Percentiles rank a stretch among this genome's conserved stretches.
These are phyloP conservation scores for Trichoderma sp. DNA, from an alignment of 2,329 filamentous ascomycete species.

Conservation along the genomic window DNA sequence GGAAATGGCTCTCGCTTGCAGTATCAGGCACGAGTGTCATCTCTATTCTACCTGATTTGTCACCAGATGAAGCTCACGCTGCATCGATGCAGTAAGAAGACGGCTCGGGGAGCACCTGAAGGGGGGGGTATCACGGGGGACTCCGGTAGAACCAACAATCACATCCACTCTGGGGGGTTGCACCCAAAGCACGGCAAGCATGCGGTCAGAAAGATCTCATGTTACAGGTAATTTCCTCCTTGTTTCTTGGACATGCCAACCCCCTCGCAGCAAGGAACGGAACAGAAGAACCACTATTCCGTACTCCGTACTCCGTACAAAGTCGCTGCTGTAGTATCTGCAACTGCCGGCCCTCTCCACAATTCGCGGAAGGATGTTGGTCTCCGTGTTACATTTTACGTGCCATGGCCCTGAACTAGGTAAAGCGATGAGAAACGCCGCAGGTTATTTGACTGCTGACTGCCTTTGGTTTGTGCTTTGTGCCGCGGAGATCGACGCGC, in stretches of 20 bases:
- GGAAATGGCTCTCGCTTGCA: background rate
- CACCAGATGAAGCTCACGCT: background rate
- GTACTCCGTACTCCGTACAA: no score
- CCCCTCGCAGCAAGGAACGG: background rate
- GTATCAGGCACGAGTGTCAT: constrained; percentile 2
- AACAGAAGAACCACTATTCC: background rate
- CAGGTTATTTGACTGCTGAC: constrained; percentile 1
- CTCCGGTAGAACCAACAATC: background rate
- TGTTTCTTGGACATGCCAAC: background rate
- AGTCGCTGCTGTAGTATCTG: no score
- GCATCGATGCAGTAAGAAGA: background rate
- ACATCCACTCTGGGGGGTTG: background rate
- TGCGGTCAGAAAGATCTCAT: constrained; percentile 10
- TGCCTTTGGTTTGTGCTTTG: background rate
- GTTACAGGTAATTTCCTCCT: background rate
- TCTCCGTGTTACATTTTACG: background rate
- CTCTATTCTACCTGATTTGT: background rate
- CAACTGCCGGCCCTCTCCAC: constrained; percentile 13
- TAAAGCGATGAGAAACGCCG: background rate
- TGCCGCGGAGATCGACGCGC: background rate
- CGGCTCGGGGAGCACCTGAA: background rate
- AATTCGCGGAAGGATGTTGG: background rate
- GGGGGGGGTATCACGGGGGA: background rate
- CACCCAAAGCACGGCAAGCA: background rate
- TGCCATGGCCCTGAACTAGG: background rate